Conservation (phyloP, 208 protist genomes). For the Trypanosoma avium region DNA sequence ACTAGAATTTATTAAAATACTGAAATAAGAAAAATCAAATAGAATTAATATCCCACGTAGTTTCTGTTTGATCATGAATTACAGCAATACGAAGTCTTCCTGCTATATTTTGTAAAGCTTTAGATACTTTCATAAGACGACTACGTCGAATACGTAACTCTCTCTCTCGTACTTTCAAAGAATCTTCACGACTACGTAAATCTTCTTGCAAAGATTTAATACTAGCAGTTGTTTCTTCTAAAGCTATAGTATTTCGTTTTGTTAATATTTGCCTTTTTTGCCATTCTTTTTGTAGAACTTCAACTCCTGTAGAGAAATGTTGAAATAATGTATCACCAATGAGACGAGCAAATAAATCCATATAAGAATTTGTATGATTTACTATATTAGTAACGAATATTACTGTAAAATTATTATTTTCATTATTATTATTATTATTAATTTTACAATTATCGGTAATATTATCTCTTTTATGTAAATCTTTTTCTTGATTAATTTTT, state of each 20-base stretch:
- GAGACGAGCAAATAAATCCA: neutral
- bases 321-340: slow-evolving; percentile 17
- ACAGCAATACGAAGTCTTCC: slow-evolving; percentile 20
- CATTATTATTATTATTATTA: neutral
- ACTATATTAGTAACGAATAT: neutral
- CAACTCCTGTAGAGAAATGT: slow-evolving; percentile 21
- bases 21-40: neutral
- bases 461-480: neutral
- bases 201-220: slow-evolving; percentile 53
- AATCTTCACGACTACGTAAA: slow-evolving; percentile 23
- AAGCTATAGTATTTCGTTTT: slow-evolving; percentile 36
- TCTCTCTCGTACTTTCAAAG: slow-evolving; percentile 19
- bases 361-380: neutral
- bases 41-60: neutral
- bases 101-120: slow-evolving; percentile 34
- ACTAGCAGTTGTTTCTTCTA: slow-evolving; percentile 57
- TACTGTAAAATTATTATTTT: neutral
- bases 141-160: slow-evolving; percentile 13
- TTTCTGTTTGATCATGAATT: slow-evolving; percentile 6
- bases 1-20: neutral
- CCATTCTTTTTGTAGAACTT: slow-evolving; percentile 24
- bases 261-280: slow-evolving; percentile 18
- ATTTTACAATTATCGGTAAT: neutral
- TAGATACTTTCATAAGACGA: slow-evolving; percentile 30
- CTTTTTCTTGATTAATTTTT: neutral